Base-by-base conservation (phyloP, 331 rosid genomes). In the Malus hybrid region DNA sequence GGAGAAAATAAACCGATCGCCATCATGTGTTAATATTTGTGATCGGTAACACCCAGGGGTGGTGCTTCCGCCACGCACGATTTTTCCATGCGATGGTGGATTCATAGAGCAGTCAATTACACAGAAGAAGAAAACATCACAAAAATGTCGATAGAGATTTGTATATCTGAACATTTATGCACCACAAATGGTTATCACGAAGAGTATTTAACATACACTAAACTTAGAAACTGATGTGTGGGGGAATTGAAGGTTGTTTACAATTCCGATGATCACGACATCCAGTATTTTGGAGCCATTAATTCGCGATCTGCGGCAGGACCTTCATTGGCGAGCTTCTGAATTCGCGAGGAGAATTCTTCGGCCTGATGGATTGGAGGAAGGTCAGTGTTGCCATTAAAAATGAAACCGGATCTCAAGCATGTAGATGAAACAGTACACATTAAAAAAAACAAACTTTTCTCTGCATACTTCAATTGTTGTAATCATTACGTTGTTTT, bases 311-410 rank as follows among this genome's bases (percentile, higher is more conserved):
- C 93, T 10, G 91, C 82, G 19, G 84, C 77, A 61, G 96, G 87
- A 55, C 97, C 96, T 86, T 86, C 90, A 80, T 76, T 88, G 48
- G 90, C 83, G 27, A 94, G 83, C 86, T 85, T 90, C 84, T 90
- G 92, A 77, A 91, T 90, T 42, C 95, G 97, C 4, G 95, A 88
- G 36, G 97, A 88, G 82, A 94, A 94, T 80, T 94, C 98, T 76
- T 88, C 96, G 15, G 96, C 96, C 97, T 94, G 90, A 73, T 34
- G 22, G 72, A 66, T 77, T 36, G 33, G 63, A 73, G 12, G 70
- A 70, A 39, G 32, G 76, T 90, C 79, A 85, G 80, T 24, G 24
- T 69, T 80, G 56, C 73, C 2, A 50, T 32, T 69, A 24, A 20
- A 50, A 31, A 34, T 5, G 57, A 80, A 66, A 20, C 8, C 27